phyloP scores from a whole-genome alignment of 371 early-diverging fungal species.

The Batkoa obscura region DNA sequence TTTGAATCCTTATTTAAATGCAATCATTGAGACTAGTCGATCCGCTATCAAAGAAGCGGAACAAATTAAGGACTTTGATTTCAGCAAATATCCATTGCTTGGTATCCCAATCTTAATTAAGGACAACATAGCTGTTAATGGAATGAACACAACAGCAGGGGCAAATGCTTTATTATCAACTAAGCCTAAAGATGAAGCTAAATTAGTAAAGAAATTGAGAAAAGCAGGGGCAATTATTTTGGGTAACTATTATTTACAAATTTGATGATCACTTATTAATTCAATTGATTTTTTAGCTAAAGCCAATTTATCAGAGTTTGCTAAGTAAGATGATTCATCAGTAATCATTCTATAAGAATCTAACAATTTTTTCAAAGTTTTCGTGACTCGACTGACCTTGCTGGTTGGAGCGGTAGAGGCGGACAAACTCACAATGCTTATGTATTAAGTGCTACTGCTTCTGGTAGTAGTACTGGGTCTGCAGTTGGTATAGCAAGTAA shows the following conservation, averaged over 20 bases:
- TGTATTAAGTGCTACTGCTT: background rate
- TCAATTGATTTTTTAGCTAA: slow-evolving; percentile 6
- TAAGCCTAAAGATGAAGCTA: slow-evolving; percentile 4
- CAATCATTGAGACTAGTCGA: slow-evolving; percentile 8
- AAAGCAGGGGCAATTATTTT: slow-evolving; percentile 15
- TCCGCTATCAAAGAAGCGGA: slow-evolving; percentile 7
- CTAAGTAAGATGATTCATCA: background rate
- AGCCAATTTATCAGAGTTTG: slow-evolving; percentile 13
- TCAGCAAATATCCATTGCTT: too few relatives aligned
- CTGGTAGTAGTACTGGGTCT: slow-evolving; percentile 31
- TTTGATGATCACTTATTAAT: too few relatives aligned
- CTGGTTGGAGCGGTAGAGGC: slow-evolving; percentile 10
- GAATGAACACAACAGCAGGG: slow-evolving; percentile 15
- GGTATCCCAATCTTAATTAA: slow-evolving; percentile 11
- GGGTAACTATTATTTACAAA: too few relatives aligned
- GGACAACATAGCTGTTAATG: slow-evolving; percentile 18
- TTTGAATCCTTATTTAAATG: slow-evolving; percentile 8
- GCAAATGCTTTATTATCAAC: slow-evolving; percentile 2
- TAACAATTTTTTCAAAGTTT: too few relatives aligned
- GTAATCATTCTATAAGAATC: too few relatives aligned
- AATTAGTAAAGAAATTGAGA: slow-evolving; percentile 7
- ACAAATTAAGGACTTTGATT: too few relatives aligned
- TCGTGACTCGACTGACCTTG: too few relatives aligned
- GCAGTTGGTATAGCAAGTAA: slow-evolving; percentile 75
- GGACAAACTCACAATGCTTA: slow-evolving; percentile 10